phyloP scores from a whole-genome alignment of 176 grass and related monocot species.

The Puya raimondii region DNA sequence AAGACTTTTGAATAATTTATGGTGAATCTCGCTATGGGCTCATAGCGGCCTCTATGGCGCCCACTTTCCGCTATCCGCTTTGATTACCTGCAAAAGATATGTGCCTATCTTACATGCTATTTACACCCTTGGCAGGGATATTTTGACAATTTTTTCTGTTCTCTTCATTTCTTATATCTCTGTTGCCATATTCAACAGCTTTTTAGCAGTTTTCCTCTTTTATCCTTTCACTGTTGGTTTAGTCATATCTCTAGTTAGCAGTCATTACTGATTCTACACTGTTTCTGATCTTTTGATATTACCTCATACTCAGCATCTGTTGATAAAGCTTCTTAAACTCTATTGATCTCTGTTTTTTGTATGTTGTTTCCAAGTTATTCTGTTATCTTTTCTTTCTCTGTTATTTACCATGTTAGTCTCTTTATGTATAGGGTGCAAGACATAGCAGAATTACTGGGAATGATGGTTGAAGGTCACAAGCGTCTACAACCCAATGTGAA shows the following conservation, averaged over 20 bases:
- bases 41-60: too few species aligned
- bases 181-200: not conserved
- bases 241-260: not conserved
- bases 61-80: too few species aligned
- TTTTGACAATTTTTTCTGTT: not conserved
- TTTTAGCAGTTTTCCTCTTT: not conserved
- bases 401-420: not conserved
- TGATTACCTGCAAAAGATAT: too few species aligned
- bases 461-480: constrained; percentile 96
- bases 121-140: too few species aligned
- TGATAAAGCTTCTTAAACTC: not conserved
- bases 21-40: too few species aligned
- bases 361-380: not conserved
- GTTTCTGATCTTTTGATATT: not conserved
- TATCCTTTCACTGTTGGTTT: not conserved
- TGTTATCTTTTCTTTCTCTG: not conserved
- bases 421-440: constrained; percentile 58
- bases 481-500: constrained; percentile 82
- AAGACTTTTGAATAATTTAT: too few species aligned
- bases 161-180: not conserved
- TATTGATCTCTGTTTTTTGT: not conserved
- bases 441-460: constrained; percentile 81
- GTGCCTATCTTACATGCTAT: too few species aligned
- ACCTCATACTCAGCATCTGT: not conserved
- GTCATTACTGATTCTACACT: not conserved